Evolutionary conservation across 2,329 filamentous ascomycete species (phyloP).

Genomic region (Penicillium oxalicum): DNA sequence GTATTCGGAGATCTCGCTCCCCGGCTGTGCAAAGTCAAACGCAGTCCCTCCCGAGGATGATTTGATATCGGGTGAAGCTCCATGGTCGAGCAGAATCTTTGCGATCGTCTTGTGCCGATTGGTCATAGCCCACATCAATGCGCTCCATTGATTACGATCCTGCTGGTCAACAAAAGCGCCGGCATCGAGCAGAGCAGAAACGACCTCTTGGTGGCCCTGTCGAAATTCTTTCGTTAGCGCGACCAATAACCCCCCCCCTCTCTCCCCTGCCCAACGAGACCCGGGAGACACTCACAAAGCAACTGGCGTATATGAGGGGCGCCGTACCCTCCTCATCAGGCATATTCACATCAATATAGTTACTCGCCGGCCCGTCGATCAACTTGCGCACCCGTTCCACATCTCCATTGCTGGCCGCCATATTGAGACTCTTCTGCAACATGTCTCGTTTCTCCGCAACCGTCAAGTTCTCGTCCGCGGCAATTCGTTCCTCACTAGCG

Average conservation of each 20-base stretch:
- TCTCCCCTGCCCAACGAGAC: background rate
- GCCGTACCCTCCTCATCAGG: conserved; percentile 92
- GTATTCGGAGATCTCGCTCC: conserved; percentile 95
- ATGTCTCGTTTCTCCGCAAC: conserved; percentile 71
- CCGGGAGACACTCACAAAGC: conserved; percentile 62
- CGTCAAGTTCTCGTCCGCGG: conserved; percentile 66
- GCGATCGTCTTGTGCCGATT: conserved; percentile 95
- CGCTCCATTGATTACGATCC: conserved; percentile 94
- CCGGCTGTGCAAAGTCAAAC: conserved; percentile 89
- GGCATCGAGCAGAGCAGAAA: conserved; percentile 73
- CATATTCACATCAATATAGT: conserved; percentile 76
- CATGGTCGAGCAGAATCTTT: conserved; percentile 84
- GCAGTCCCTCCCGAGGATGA: conserved; percentile 90
- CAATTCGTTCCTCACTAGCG: conserved; percentile 73
- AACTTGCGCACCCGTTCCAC: conserved; percentile 72
- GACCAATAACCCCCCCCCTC: background rate
- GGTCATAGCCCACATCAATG: conserved; percentile 99
- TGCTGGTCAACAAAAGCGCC: conserved; percentile 88
- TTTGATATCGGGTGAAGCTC: conserved; percentile 91
- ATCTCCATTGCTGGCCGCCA: conserved; percentile 96
- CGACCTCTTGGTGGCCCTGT: conserved; percentile 82
- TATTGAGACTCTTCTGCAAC: conserved; percentile 81
- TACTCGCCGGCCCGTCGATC: conserved; percentile 64
- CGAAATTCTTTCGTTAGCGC: conserved; percentile 8
- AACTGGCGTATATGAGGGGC: conserved; percentile 95